These are phyloP conservation scores for Linnemannia zychae DNA, from an alignment of 192 early-diverging fungal genomes.

Conservation along the genomic window DNA sequence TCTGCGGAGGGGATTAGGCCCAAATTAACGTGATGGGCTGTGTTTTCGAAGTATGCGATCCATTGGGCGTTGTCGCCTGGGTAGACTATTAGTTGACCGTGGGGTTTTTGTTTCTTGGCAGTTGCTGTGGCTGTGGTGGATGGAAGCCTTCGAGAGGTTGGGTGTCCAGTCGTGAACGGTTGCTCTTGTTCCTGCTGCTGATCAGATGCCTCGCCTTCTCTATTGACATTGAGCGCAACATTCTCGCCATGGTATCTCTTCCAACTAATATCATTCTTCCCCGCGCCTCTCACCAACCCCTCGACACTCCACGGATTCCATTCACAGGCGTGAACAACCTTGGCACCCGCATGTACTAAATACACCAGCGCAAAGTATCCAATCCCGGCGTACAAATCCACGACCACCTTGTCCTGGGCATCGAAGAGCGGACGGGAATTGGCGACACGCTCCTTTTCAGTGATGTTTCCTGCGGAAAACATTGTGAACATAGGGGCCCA, in stretches of 20 bases:
- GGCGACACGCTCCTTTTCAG: conserved; percentile 58
- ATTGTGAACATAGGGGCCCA: conserved; percentile 62
- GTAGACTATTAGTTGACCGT: conserved; percentile 45
- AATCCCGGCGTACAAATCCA: conserved; percentile 59
- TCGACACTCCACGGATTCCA: conserved; percentile 61
- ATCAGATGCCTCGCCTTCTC: too few species aligned
- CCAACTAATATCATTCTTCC: conserved; percentile 36
- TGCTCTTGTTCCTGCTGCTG: not conserved
- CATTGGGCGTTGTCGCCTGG: conserved; percentile 56
- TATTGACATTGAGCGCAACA: not conserved
- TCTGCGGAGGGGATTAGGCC: conserved; percentile 57
- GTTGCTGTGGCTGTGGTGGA: not conserved
- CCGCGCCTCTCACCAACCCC: conserved; percentile 47
- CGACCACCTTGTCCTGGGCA: conserved; percentile 38
- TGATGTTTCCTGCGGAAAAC: conserved; percentile 60
- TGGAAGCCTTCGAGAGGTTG: not conserved
- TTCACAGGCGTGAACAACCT: conserved; percentile 59
- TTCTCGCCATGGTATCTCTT: conserved; percentile 7
- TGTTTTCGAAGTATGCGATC: conserved; percentile 46
- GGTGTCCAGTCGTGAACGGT: not conserved
- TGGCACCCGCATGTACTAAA: conserved; percentile 54
- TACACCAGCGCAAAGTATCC: conserved; percentile 58
- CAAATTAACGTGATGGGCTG: conserved; percentile 57
- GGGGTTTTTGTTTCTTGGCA: conserved; percentile 10
- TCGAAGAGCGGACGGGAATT: conserved; percentile 45